phyloP scores from a whole-genome alignment of 768 basidiomycete species.

The Tylopilus rubrobrunneus region DNA sequence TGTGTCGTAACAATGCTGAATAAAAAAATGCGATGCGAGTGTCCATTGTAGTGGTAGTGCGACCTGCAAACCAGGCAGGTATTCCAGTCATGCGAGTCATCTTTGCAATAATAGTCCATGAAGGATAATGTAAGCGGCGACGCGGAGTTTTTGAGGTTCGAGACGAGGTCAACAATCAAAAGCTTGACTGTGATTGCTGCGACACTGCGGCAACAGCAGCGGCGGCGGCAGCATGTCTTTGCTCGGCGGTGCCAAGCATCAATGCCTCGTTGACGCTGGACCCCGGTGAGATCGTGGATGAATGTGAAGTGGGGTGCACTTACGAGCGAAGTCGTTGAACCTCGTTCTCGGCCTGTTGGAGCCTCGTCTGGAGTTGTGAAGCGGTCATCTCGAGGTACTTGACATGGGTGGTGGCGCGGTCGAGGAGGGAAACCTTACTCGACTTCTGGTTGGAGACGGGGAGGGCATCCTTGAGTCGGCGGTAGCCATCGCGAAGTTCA shows the following conservation, averaged over 20 bases:
- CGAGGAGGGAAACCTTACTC: constrained; percentile 87
- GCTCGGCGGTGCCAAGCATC: constrained; percentile 81
- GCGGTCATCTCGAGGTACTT: constrained; percentile 81
- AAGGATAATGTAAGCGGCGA: constrained; percentile 37
- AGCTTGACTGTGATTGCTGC: constrained; percentile 36
- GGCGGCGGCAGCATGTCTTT: constrained; percentile 56
- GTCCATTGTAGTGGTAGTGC: constrained; percentile 47
- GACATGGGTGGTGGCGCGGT: constrained; percentile 85
- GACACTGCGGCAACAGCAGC: constrained; percentile 54
- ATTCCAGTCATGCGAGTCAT: constrained; percentile 41
- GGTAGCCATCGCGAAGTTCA: constrained; percentile 90
- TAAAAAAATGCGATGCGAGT: constrained; percentile 36
- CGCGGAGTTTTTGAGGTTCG: constrained; percentile 24
- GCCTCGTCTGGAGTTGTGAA: constrained; percentile 67
- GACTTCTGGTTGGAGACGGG: constrained; percentile 90
- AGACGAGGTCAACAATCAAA: constrained; percentile 40
- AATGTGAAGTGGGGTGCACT: constrained; percentile 12
- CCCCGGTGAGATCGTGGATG: neutral
- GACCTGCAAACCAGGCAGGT: constrained; percentile 57
- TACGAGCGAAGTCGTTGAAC: constrained; percentile 71
- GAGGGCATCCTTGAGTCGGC: constrained; percentile 84
- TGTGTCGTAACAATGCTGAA: constrained; percentile 40
- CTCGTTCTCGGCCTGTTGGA: constrained; percentile 77
- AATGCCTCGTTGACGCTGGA: constrained; percentile 78
- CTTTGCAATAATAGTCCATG: constrained; percentile 36